Evolutionary conservation across 2,329 filamentous ascomycete species (phyloP), one percentile per base, ranked within the genome.

Genomic region (Gyromitra esculenta): DNA sequence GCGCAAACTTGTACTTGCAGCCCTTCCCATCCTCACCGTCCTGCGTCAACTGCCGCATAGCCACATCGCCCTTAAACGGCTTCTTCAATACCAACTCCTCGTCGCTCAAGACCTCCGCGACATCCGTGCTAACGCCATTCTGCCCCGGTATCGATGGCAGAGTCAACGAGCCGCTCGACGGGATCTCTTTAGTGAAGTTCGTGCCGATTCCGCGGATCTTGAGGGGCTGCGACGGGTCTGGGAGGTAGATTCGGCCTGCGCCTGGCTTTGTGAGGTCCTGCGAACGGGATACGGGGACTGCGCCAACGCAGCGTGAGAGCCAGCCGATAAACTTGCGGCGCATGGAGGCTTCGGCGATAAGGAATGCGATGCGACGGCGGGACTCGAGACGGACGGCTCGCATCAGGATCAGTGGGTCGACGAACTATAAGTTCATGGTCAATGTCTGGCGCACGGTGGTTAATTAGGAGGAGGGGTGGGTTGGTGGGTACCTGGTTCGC

Each of bases 261-360:
- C 89, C 93, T 11, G 92, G 87, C 83, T 92, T 97, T 79, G 96
- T 92, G 82, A 90, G 89, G 83, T 99, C 96, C 85, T 97, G 90
- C 35, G 96, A 94, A 81, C 96, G 89, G 71, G 94, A 93, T 67
- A 99, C 96, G n/a, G 95, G 93, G 25, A 99, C 92, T 5, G 93
- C 92, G 48, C 96, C 95, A 65, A 94, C 92, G 83, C 93, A 89
- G 67, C 92, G 89, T 35, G 96, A 94, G 79, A 93, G 88, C 86
- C 91, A 91, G 54, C 96, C 96, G 81, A 99, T 94, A 82, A 98
- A 97, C 82, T 85, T 89, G 81, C 95, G 90, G 81, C 93, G 90
- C 85, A 98, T 96, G 1, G 94, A 97, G 83, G 97, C 98, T 81
- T 96, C 94, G 25, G 96, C 96, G 77, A 97, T 96, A 64, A 99